Base-by-base conservation (phyloP, 139 green algal genomes). In the Chlamydomonas sp. region DNA sequence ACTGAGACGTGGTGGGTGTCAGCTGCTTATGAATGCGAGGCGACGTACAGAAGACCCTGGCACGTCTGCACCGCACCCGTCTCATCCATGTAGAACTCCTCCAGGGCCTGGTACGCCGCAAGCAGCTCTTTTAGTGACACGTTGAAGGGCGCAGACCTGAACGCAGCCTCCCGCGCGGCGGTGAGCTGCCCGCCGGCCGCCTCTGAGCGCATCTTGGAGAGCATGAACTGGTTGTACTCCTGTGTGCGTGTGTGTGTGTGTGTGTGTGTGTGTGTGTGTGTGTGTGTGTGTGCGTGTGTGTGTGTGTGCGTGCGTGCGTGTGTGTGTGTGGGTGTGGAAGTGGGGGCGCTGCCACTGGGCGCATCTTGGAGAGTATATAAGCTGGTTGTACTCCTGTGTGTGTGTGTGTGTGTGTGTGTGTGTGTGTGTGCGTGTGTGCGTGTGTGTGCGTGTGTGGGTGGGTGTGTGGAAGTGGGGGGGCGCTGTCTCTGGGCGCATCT, bases 81-180 rank as follows among this genome's bases (percentile, higher is more conserved):
- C 64, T 92, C 84, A 28, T 92, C 86, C 76, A 98, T 81, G 69
- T 96, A 96, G 54, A 88, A 89, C 74, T 98, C 92, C 82, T 98
- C 93, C 73, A 98, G 80, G 28, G 74, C 71, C 50, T 96, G 82
- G 78, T 96, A 98, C 76, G 90, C 87, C 1, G 76, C 79, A 20
- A 91, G 67, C 67, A 98, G 77, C 82, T 97, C 93, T 2, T 87
- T 76, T 49, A 92, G 72, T 0, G 73, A 57, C 16, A 87, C 75
- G 68, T 82, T 87, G 58, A 97, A 89, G 26, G 68, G 39, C 2
- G 77, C 81, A 38, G 49, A 81, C 57, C 60, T 49, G 60, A 68
- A 68, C 31, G 8, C 31, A 29, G 30, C 48, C 60, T 68, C 60
- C 5, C 60, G 30, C 34, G 60, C 60, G 48, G 60, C 30, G 5